Evolutionary conservation across 257 asterid species (phyloP).

Genomic region (Solanum paucissectum): DNA sequence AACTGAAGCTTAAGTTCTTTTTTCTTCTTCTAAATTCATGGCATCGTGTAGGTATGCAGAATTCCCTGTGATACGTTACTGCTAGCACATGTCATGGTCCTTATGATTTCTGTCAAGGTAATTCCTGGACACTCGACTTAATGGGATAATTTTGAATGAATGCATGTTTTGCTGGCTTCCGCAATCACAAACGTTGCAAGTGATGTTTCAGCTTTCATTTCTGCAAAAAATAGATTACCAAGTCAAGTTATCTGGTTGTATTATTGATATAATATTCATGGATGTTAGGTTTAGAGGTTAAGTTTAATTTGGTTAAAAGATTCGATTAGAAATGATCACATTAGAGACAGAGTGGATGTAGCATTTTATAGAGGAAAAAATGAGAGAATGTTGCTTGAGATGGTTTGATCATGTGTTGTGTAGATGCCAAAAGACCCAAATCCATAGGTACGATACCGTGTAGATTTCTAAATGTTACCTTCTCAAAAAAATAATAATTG

Average conservation of each 20-base stretch:
- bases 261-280: not conserved
- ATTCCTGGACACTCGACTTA: not conserved
- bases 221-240: not conserved
- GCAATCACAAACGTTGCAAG: not conserved
- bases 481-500: not conserved
- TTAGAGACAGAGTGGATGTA: not conserved
- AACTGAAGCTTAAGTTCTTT: not conserved
- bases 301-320: not conserved
- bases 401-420: not conserved
- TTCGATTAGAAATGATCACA: not conserved
- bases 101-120: constrained; percentile 86
- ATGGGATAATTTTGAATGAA: not conserved
- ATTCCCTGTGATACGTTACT: constrained; percentile 21
- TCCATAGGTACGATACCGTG: not conserved
- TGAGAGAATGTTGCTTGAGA: not conserved
- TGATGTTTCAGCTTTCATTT: not conserved
- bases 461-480: not conserved
- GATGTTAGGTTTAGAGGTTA: not conserved
- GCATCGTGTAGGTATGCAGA: constrained; percentile 40
- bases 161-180: not conserved
- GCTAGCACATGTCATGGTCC: constrained; percentile 66
- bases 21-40: not conserved
- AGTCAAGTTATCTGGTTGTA: not conserved
- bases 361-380: not conserved
- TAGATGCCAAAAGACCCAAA: not conserved